Conservation (phyloP, 805 yeast genomes). For the Cyberlindnera euphorbiae region DNA sequence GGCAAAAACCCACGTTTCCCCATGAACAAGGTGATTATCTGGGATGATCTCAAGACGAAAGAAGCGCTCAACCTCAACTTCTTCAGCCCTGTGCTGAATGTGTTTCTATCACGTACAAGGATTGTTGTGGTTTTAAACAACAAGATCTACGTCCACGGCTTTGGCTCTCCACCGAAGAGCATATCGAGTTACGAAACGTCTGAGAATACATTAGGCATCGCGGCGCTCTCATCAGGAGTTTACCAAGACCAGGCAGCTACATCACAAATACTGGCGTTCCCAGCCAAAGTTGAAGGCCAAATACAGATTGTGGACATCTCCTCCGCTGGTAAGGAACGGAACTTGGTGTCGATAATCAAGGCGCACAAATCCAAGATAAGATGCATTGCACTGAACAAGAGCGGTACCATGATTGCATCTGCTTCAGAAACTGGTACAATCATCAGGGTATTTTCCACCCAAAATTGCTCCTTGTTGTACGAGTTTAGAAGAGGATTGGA, state of each 20-base stretch:
- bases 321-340: conserved; percentile 57
- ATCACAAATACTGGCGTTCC: conserved; percentile 64
- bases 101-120: conserved; percentile 67
- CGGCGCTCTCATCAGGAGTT: conserved; percentile 25
- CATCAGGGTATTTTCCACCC: conserved; percentile 66
- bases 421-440: conserved; percentile 83
- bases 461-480: conserved; percentile 61
- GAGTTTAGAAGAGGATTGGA: conserved; percentile 92
- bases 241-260: conserved; percentile 23
- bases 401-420: conserved; percentile 69
- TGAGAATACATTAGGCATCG: conserved; percentile 26
- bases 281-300: conserved; percentile 72
- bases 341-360: conserved; percentile 61
- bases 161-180: conserved; percentile 72
- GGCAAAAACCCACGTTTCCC: conserved; percentile 78
- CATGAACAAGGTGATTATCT: conserved; percentile 72
- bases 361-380: conserved; percentile 71
- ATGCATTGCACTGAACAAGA: conserved; percentile 55
- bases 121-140: conserved; percentile 68
- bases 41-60: conserved; percentile 86
- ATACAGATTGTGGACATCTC: conserved; percentile 74
- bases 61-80: conserved; percentile 73
- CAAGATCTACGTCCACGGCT: conserved; percentile 71
- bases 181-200: conserved; percentile 31
- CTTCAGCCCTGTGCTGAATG: conserved; percentile 67